A percentile compares a stretch with the other conserved stretches of the same genome.
Conservation (phyloP, 768 basidiomycete species). For the Suillus placidus region DNA sequence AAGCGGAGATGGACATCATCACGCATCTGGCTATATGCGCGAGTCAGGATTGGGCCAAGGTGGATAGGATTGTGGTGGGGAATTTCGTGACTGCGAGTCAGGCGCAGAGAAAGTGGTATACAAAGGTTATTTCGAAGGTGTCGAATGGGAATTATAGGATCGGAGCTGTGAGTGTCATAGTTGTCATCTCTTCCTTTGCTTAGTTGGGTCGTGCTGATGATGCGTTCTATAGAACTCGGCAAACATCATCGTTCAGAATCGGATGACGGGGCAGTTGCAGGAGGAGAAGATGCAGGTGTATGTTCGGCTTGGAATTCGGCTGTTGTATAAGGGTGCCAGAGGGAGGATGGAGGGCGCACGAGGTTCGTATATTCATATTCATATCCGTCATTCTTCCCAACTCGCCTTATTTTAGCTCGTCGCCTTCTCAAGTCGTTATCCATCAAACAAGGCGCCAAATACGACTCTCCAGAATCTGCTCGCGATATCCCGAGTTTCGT, state of each 20-base stretch:
- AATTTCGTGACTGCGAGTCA: slow-evolving; percentile 94
- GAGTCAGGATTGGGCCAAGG: slow-evolving; percentile 86
- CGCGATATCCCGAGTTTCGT: slow-evolving; percentile 87
- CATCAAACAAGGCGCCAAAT: slow-evolving; percentile 93
- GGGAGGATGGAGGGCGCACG: slow-evolving; percentile 87
- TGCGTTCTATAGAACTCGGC: slow-evolving; percentile 74
- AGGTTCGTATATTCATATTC: slow-evolving; percentile 49
- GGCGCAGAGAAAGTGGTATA: slow-evolving; percentile 97
- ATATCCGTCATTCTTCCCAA: slow-evolving; percentile 1
- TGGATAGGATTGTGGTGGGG: slow-evolving; percentile 88
- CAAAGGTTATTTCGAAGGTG: slow-evolving; percentile 85
- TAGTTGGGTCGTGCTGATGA: background rate
- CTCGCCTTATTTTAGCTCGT: slow-evolving; percentile 52
- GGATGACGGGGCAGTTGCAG: slow-evolving; percentile 86
- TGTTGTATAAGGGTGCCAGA: slow-evolving; percentile 91
- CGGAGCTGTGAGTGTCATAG: slow-evolving; percentile 68
- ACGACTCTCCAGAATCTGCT: slow-evolving; percentile 83
- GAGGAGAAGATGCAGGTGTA: slow-evolving; percentile 99
- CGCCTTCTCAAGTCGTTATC: slow-evolving; percentile 87
- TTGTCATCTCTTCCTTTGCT: slow-evolving; percentile 6
- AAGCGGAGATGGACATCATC: slow-evolving; percentile 92
- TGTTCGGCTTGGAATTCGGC: slow-evolving; percentile 87
- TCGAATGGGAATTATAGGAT: slow-evolving; percentile 86
- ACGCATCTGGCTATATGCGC: slow-evolving; percentile 98
- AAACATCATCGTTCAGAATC: slow-evolving; percentile 97